Evolutionary conservation across 148 eudicot genomes (phyloP), one percentile per base, ranked within the genome.

Genomic region (Gaultheria prostrata): DNA sequence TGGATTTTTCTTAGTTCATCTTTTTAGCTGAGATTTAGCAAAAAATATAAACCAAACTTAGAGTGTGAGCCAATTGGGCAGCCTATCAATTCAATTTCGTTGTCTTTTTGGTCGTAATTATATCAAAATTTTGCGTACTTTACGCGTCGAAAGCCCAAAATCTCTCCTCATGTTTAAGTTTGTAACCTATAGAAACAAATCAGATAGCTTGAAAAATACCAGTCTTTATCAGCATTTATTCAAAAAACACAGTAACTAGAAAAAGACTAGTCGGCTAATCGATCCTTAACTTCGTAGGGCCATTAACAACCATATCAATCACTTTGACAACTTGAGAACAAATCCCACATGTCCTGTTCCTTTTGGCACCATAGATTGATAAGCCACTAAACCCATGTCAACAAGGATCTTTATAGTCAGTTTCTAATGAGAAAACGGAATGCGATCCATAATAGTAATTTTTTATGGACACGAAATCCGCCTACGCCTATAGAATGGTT

Each of bases 271-370:
- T 84, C 82, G 56, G 76, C 30, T 17, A 46, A 70, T 35, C 3
- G 12, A n/a, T 30, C 57, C 50, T 51, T 50, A 43, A 45, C 57
- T 79, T 71, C 59, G 85, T 83, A 57, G 88, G 88, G 49, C 83
- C 54, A 53, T 74, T 48, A 32, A 69, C 83, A 67, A 45, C 61
- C 57, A 59, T 49, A 18, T 51, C 28, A 56, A 39, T 39, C 43
- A 10, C 81, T 10, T 76, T 33, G 80, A 79, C 77, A 76, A 63
- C 69, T 61, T 86, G 78, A 54, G 53, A 67, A 72, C 79, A 51
- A 83, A 45, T n/a, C 24, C 70, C 69, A 76, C 26, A 24, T 83
- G 81, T 63, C 77, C 32, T 11, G 26, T 71, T 53, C 43, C 21
- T 9, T 63, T 7, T 30, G 45, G 75, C 75, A 71, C 75, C 24